phyloP scores from a whole-genome alignment of 129 eudicot species.

The Chrysanthemum lavandulifolium region DNA sequence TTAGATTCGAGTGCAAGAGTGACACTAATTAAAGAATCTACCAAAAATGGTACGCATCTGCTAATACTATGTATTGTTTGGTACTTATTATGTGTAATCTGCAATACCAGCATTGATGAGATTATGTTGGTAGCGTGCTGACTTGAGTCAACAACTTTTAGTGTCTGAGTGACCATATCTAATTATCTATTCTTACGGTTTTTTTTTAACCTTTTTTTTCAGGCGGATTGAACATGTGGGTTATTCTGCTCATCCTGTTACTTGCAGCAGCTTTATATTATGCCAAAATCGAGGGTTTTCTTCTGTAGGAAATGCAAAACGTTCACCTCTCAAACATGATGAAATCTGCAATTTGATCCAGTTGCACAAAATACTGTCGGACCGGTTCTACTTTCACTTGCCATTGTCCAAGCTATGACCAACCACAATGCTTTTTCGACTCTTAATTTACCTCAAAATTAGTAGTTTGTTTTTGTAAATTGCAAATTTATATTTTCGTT shows the following conservation, averaged over 20 bases:
- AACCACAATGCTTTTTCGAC: background rate
- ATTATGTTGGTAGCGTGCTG: too few relatives aligned
- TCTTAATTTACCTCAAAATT: background rate
- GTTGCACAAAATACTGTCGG: background rate
- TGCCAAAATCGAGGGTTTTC: conserved; percentile 34
- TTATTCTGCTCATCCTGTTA: conserved; percentile 40
- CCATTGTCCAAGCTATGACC: background rate
- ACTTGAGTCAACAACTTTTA: background rate
- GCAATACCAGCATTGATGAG: too few relatives aligned
- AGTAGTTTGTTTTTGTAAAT: conserved; percentile 1
- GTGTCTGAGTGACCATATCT: background rate
- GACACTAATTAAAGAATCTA: conserved; percentile 54
- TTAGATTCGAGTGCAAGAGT: conserved; percentile 86
- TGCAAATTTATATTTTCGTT: background rate
- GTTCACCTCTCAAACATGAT: background rate
- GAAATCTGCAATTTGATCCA: background rate
- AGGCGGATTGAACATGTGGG: conserved; percentile 28
- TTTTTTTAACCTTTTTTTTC: conserved; percentile 17
- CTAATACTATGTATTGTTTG: background rate
- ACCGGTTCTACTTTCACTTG: background rate
- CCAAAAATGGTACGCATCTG: conserved; percentile 51
- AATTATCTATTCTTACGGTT: background rate
- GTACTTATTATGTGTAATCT: too few relatives aligned
- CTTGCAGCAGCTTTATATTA: conserved; percentile 52
- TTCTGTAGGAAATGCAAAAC: conserved; percentile 1